phyloP scores from a whole-genome alignment of 2,329 filamentous ascomycete genomes.

The Cercospora canescens region DNA sequence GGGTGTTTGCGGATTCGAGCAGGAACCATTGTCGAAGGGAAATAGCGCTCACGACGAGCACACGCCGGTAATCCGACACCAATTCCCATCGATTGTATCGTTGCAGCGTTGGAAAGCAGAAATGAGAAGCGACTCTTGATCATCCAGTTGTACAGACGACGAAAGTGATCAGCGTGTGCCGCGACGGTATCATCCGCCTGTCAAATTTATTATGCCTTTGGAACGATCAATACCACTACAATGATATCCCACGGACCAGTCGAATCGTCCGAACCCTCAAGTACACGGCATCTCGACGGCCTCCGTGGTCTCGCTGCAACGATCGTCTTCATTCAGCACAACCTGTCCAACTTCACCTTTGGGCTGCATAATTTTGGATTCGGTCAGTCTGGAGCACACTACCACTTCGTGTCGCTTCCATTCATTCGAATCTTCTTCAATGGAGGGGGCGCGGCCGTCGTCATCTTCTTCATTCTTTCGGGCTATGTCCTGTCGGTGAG shows the following conservation, averaged over 20 bases:
- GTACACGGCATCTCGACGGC: constrained; percentile 53
- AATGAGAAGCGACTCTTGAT: not conserved
- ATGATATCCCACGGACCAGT: not conserved
- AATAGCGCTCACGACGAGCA: not conserved
- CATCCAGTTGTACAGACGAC: not conserved
- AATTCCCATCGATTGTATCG: not conserved
- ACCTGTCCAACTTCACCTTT: constrained; percentile 37
- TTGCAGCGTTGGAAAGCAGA: not conserved
- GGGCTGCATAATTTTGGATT: constrained; percentile 36
- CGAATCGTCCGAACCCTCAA: not conserved
- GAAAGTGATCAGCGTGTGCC: not conserved
- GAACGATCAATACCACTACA: not conserved
- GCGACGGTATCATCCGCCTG: not conserved
- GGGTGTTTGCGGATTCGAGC: not conserved
- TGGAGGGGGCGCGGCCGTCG: constrained; percentile 59
- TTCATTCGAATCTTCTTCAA: constrained; percentile 52
- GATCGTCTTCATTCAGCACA: constrained; percentile 63
- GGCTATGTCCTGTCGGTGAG: constrained; percentile 47
- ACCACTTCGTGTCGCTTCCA: constrained; percentile 52
- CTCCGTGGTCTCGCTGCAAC: constrained; percentile 65
- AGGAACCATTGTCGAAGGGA: not conserved
- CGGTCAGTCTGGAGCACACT: constrained; percentile 41
- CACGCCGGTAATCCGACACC: not conserved
- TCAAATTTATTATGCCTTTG: not conserved
- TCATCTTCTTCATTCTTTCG: constrained; percentile 52